Conservation (phyloP, 495 filamentous ascomycete genomes). For the Daldinia decipiens region DNA sequence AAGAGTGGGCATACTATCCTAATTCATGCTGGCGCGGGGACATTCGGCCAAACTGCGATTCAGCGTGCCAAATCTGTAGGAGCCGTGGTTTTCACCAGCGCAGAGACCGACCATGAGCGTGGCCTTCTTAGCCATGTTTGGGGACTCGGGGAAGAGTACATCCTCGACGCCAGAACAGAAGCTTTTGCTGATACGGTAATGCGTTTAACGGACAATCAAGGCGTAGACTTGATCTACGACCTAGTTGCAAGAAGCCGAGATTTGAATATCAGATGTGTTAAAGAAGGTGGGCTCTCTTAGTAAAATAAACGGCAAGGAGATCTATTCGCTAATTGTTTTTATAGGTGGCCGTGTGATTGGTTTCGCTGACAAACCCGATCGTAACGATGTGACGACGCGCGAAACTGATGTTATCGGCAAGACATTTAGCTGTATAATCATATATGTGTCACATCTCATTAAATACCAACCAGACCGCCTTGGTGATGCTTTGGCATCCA, state of each 20-base stretch:
- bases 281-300: slow-evolving; percentile 24
- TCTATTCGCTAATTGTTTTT: slow-evolving; percentile 12
- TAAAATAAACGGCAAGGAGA: background rate
- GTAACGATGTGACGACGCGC: background rate
- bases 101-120: slow-evolving; percentile 52
- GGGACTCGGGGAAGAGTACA: slow-evolving; percentile 54
- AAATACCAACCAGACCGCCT: slow-evolving; percentile 18
- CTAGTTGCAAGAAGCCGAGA: slow-evolving; percentile 42
- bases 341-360: slow-evolving; percentile 38
- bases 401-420: slow-evolving; percentile 10
- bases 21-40: slow-evolving; percentile 60
- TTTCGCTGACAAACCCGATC: slow-evolving; percentile 29
- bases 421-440: slow-evolving; percentile 24
- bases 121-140: slow-evolving; percentile 51
- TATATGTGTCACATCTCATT: slow-evolving; percentile 21
- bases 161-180: slow-evolving; percentile 52
- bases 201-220: slow-evolving; percentile 53
- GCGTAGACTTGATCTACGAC: slow-evolving; percentile 68
- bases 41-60: slow-evolving; percentile 62
- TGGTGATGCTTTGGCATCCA: slow-evolving; percentile 18
- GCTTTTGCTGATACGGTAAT: slow-evolving; percentile 51
- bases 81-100: slow-evolving; percentile 60
- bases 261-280: slow-evolving; percentile 29
- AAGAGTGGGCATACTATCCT: slow-evolving; percentile 57
- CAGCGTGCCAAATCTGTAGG: slow-evolving; percentile 54